Percentiles rank a stretch among this genome's conserved stretches.
Conservation (phyloP, 805 yeast genomes). For the Barnettozyma sp. region DNA sequence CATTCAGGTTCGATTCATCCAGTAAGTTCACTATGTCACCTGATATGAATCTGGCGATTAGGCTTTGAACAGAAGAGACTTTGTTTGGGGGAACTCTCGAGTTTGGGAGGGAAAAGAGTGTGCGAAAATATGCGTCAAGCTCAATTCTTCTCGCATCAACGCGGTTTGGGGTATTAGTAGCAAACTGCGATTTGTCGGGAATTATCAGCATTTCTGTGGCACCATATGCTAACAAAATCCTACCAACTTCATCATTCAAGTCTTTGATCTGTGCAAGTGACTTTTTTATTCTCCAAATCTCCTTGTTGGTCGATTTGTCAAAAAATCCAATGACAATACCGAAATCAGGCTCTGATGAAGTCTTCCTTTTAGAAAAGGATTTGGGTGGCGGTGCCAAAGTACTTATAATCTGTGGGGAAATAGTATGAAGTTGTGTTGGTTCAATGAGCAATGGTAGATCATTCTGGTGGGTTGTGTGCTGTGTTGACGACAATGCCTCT, state of each 20-base stretch:
- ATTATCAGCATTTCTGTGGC: constrained; percentile 45
- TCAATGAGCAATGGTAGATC: constrained; percentile 43
- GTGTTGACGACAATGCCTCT: background rate
- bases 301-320: constrained; percentile 54
- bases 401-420: constrained; percentile 42
- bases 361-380: constrained; percentile 19
- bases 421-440: constrained; percentile 50
- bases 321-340: constrained; percentile 51
- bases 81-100: constrained; percentile 43
- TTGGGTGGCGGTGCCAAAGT: constrained; percentile 38
- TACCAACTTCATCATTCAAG: constrained; percentile 5
- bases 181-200: constrained; percentile 58
- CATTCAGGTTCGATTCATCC: constrained; percentile 44
- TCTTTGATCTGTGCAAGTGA: constrained; percentile 45
- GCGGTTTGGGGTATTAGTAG: constrained; percentile 52
- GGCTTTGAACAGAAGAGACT: constrained; percentile 2
- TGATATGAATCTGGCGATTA: constrained; percentile 58
- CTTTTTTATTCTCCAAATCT: constrained; percentile 71
- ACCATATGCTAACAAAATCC: constrained; percentile 38
- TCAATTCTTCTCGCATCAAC: constrained; percentile 53
- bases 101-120: constrained; percentile 46
- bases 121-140: constrained; percentile 52
- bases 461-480: background rate
- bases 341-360: constrained; percentile 50
- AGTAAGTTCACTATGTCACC: constrained; percentile 58